Evolutionary conservation across 306 rosid species (phyloP).

Genomic region (Ceratonia siliqua): DNA sequence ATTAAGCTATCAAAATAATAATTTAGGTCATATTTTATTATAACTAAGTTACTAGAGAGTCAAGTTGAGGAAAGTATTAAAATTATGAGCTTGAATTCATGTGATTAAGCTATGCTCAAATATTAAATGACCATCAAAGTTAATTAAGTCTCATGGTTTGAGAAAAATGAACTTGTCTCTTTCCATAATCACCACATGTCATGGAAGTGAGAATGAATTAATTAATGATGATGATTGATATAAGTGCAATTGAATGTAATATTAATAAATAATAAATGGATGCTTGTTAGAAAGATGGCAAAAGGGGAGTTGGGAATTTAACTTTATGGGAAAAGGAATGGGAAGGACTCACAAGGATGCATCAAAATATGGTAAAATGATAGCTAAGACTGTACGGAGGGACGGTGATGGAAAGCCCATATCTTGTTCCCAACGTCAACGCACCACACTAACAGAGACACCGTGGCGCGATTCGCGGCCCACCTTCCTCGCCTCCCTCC

Average conservation of each 20-base stretch:
- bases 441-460: slow-evolving; percentile 32
- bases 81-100: not conserved
- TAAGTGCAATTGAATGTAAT: not conserved
- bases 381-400: slow-evolving; percentile 31
- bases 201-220: no score
- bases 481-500: slow-evolving; percentile 33
- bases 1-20: no score
- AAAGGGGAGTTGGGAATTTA: not conserved
- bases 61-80: no score
- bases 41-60: no score
- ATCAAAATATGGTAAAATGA: slow-evolving; percentile 31
- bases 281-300: not conserved
- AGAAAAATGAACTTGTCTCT: no score
- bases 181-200: no score
- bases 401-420: not conserved
- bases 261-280: not conserved
- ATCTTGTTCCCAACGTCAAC: slow-evolving; percentile 39
- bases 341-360: slow-evolving; percentile 41
- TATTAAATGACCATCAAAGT: not conserved
- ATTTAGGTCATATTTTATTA: no score
- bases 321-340: not conserved
- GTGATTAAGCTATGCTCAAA: not conserved
- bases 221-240: not conserved
- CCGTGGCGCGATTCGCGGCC: slow-evolving; percentile 60
- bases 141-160: no score